These are phyloP conservation scores for Termitomyces sp. DNA, from an alignment of 768 basidiomycete species.

Conservation along the genomic window DNA sequence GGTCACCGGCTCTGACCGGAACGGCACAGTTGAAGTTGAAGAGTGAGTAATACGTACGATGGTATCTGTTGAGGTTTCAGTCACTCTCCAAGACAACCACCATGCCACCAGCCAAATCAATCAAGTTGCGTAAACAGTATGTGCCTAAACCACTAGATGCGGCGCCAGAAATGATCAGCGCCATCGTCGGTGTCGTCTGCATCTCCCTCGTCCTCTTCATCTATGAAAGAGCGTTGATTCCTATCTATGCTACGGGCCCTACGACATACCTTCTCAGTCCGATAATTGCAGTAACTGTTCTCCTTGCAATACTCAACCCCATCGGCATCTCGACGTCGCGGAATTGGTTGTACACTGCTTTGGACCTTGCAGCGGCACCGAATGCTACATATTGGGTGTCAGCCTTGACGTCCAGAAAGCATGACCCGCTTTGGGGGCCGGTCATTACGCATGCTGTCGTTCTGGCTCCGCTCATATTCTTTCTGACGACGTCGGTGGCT, in stretches of 20 bases:
- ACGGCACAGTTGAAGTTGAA: no score
- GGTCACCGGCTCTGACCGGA: no score
- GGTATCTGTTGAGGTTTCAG: slow-evolving; percentile 7
- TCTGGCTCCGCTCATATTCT: slow-evolving; percentile 50
- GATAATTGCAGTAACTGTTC: slow-evolving; percentile 26
- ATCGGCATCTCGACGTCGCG: slow-evolving; percentile 26
- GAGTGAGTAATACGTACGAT: no score
- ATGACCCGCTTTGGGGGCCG: slow-evolving; percentile 51
- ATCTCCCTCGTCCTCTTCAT: slow-evolving; percentile 56
- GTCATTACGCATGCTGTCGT: slow-evolving; percentile 51
- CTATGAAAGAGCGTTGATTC: slow-evolving; percentile 60
- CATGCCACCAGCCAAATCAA: slow-evolving; percentile 8
- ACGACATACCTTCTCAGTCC: slow-evolving; percentile 44
- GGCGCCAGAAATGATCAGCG: slow-evolving; percentile 4
- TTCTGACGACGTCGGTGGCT: slow-evolving; percentile 44
- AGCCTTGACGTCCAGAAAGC: slow-evolving; percentile 49
- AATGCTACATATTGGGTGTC: slow-evolving; percentile 65
- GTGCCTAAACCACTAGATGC: slow-evolving; percentile 2
- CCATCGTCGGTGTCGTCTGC: slow-evolving; percentile 10
- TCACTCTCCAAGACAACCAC: slow-evolving; percentile 6
- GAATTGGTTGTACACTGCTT: slow-evolving; percentile 31
- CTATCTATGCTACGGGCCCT: slow-evolving; percentile 62
- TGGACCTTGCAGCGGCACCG: slow-evolving; percentile 43
- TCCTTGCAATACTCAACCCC: slow-evolving; percentile 35
- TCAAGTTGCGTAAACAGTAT: background rate